Evolutionary conservation across 2,329 filamentous ascomycete species (phyloP).

Genomic region (Paraphaeosphaeria minitans): DNA sequence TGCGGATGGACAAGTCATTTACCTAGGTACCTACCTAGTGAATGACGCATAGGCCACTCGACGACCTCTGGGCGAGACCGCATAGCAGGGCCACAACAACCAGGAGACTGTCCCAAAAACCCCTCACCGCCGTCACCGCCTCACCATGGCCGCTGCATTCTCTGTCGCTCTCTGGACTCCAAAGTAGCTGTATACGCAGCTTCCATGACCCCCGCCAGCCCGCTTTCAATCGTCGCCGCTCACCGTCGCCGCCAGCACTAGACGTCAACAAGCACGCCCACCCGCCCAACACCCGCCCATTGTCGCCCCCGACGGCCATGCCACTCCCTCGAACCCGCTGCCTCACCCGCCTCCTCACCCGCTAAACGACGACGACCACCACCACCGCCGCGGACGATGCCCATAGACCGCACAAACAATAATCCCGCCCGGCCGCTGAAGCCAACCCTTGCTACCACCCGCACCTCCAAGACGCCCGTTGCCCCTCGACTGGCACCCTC

Average conservation of each 20-base stretch:
- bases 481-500: slow-evolving; percentile 63
- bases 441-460: slow-evolving; percentile 70
- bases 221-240: slow-evolving; percentile 11
- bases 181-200: not conserved
- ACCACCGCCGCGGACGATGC: slow-evolving; percentile 38
- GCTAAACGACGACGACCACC: slow-evolving; percentile 21
- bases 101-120: slow-evolving; percentile 14
- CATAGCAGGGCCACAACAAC: slow-evolving; percentile 26
- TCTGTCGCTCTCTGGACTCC: slow-evolving; percentile 16
- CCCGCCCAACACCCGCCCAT: slow-evolving; percentile 33
- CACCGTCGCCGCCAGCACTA: not conserved
- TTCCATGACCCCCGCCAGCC: not conserved
- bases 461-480: slow-evolving; percentile 59
- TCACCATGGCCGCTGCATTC: slow-evolving; percentile 24
- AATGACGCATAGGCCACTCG: slow-evolving; percentile 16
- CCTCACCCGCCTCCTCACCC: slow-evolving; percentile 21
- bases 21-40: too few species aligned
- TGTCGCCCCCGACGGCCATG: slow-evolving; percentile 39
- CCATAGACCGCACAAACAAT: slow-evolving; percentile 49
- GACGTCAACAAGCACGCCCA: slow-evolving; percentile 24
- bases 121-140: slow-evolving; percentile 20
- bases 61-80: not conserved
- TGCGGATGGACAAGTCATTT: too few species aligned
- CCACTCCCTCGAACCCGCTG: slow-evolving; percentile 24
- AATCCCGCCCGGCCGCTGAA: slow-evolving; percentile 65